These are phyloP conservation scores for Penicillium psychrosexuale DNA, from an alignment of 2,329 filamentous ascomycete species.

Conservation along the genomic window DNA sequence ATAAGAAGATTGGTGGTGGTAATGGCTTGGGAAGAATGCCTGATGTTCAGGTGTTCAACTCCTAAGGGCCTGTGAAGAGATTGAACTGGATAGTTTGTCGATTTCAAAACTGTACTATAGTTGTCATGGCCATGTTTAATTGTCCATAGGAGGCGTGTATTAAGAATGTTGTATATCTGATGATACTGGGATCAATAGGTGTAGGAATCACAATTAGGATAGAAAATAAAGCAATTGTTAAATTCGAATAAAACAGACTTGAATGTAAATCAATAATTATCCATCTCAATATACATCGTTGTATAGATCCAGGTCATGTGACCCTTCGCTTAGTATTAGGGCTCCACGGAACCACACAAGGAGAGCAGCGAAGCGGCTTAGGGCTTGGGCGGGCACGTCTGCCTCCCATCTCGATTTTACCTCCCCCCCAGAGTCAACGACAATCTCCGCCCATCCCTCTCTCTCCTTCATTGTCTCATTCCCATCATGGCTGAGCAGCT, in stretches of 20 bases:
- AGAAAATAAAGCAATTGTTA: not conserved
- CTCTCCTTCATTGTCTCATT: constrained; percentile 41
- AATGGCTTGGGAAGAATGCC: constrained; percentile 50
- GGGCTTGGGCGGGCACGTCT: constrained; percentile 37
- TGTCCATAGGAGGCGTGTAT: not conserved
- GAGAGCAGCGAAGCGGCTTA: constrained; percentile 35
- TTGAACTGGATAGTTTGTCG: not conserved
- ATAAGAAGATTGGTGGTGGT: constrained; percentile 36
- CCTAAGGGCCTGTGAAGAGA: constrained; percentile 6
- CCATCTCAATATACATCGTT: not conserved
- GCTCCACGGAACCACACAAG: constrained; percentile 30
- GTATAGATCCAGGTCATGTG: constrained; percentile 24
- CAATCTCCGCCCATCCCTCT: constrained; percentile 42
- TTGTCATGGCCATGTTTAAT: not conserved
- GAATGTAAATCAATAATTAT: not conserved
- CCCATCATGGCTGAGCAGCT: constrained; percentile 81
- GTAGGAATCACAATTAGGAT: not conserved
- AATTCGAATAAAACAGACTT: not conserved
- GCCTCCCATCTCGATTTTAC: constrained; percentile 41
- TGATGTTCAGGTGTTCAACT: constrained; percentile 44
- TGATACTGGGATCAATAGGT: not conserved
- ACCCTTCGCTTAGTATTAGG: constrained; percentile 36
- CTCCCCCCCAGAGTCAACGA: constrained; percentile 39
- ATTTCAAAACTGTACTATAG: constrained; percentile 12
- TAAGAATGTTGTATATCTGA: constrained; percentile 7